Percentiles rank a stretch among this genome's conserved stretches.
Conservation (phyloP, 495 filamentous ascomycete species). For the Neurospora sp. region DNA sequence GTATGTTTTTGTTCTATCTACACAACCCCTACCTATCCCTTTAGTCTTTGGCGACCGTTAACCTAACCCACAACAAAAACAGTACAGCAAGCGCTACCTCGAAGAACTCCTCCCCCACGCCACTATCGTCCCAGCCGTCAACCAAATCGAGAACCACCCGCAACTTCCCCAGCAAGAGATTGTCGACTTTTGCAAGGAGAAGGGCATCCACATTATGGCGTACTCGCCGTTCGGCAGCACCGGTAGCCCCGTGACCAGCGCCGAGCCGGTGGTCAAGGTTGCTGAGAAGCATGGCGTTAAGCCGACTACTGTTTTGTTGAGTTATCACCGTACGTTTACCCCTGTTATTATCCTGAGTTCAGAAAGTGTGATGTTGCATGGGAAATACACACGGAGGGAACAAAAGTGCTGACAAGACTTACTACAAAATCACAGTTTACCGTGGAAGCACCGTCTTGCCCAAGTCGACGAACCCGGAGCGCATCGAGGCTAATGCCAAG, state of each 20-base stretch:
- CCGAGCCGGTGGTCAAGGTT: conserved; percentile 56
- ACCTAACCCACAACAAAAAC: neutral
- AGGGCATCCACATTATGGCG: conserved; percentile 67
- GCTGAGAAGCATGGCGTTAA: conserved; percentile 58
- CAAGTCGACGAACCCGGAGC: conserved; percentile 65
- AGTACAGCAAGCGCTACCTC: conserved; percentile 61
- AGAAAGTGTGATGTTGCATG: neutral
- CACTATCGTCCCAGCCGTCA: conserved; percentile 64
- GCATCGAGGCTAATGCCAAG: conserved; percentile 65
- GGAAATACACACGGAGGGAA: neutral
- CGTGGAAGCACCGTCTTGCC: conserved; percentile 65
- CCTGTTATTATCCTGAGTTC: neutral
- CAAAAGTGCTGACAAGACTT: neutral
- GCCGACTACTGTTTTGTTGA: conserved; percentile 54
- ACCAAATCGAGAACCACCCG: conserved; percentile 88
- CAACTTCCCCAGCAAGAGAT: conserved; percentile 79
- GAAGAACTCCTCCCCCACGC: conserved; percentile 60
- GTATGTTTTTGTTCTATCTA: conserved; percentile 1
- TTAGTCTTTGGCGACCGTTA: neutral
- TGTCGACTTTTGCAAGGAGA: conserved; percentile 60
- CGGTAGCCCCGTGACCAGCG: conserved; percentile 59
- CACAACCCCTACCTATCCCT: neutral
- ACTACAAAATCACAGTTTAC: conserved; percentile 37
- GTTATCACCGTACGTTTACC: conserved; percentile 57
- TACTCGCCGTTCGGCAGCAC: conserved; percentile 73